Evolutionary conservation across 1,139 yeast species (phyloP), one percentile per base, ranked within the genome.

Genomic region (Hemisphaericaspora xylanilytica): DNA sequence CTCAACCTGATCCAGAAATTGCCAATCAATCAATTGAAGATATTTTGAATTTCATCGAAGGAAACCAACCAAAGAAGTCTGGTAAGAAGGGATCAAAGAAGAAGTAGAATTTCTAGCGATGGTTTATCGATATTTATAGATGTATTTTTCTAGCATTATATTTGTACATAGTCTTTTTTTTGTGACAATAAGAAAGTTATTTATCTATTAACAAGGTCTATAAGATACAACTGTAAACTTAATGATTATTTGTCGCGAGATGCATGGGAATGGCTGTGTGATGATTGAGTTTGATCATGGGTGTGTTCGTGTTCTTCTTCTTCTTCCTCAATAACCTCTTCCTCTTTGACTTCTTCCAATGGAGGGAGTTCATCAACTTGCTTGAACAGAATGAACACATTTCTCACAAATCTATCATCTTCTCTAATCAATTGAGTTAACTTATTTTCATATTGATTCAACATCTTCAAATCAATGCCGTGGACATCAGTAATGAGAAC

Each of bases 11-110:
- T 49, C 81, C 85, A 17, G 75, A 70, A 29, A 70, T 82, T 47
- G 81, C 83, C 11, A 62, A 65, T 37, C 70, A 79, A 58, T 78
- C 85, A 14, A 75, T 83, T 41, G 90, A 82, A 38, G 90, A 82
- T 43, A 76, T 84, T 46, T 67, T 83, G 63, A 70, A 71, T 37
- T 84, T 76, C 52, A 81, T 84, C 51, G 84, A 81, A 57, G 86
- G 85, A 35, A 51, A 54, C 30, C 52, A 59, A 33, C 48, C 42
- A 15, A 46, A 48, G 41, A 48, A 46, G 49, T 48, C 48, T 44
- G 35, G 40, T 14, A 45, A 42, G 28, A 46, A 46, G 35, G 40
- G 41, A 28, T 37, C 39, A 27, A 37, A 33, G 27, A 49, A 41
- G 43, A 50, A 46, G 42, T 50, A 45, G 32, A 28, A 7, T 10